Evolutionary conservation across 2,329 filamentous ascomycete species (phyloP), one percentile per base, ranked within the genome.

Genomic region (Colletotrichum cuscutae): DNA sequence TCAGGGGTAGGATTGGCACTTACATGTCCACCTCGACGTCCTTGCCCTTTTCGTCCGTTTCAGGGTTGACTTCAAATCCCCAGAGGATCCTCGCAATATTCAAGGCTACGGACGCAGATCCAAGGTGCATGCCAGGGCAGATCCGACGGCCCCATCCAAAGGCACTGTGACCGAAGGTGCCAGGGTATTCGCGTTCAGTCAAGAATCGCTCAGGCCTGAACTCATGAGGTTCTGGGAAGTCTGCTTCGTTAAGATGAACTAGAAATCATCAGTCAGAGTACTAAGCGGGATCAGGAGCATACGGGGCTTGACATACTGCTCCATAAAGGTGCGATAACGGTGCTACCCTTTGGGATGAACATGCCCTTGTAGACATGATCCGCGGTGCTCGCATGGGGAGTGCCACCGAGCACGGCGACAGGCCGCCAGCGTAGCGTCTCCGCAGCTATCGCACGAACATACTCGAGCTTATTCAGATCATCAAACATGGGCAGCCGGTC

Each of bases 71-170:
- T 0, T 86, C 76, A 58, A 90, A 90, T 0, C 82, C 88, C 89
- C 89, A 91, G 0, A 91, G 77, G 0, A 88, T 79, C 1, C 85
- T 83, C 0, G 86, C 82, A 24, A 88, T 84, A 46, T 83, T 85
- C 1, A 88, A 77, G 1, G 82, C 80, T 0, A 90, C 81, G 0
- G 84, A 88, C 0, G 86, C 84, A 58, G 87, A 85, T 0, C 86
- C 87, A 1, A 90, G 82, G 67, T 90, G 87, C 75, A 89, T 80
- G 0, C 84, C 84, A 0, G 84, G 84, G 15, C 84, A 85, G n/a
- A 85, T 77, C 0, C 84, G 78, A 7, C 84, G 80, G 0, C 84
- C 84, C 82, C 82, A 84, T 5, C 84, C 84, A 52, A 85, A 85
- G 0, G 82, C 83, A 11, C 82, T 84, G 35, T 84, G 83, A 0